Percentiles rank a stretch among this genome's conserved stretches.
phyloP scores from a whole-genome alignment of 176 grass and related monocot species.

The Musa beccarii region DNA sequence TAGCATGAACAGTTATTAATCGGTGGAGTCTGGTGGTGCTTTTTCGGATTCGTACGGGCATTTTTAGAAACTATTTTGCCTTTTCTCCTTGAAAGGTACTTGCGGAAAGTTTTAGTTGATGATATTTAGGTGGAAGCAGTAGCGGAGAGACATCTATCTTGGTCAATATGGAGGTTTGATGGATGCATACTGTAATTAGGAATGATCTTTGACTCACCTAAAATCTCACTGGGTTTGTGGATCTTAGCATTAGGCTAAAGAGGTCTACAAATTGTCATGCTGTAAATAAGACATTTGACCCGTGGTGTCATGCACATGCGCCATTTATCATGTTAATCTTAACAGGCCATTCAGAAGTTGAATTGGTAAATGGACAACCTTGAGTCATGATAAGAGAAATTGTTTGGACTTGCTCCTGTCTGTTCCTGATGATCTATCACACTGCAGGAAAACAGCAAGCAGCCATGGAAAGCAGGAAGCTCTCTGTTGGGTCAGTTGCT shows the following conservation, averaged over 20 bases:
- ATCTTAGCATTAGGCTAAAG: background rate
- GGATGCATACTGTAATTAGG: background rate
- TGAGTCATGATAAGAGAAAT: background rate
- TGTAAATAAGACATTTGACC: background rate
- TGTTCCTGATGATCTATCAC: constrained; percentile 3
- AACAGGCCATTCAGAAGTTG: background rate
- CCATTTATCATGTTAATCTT: background rate
- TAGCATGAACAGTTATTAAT: background rate
- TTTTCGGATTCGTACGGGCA: background rate
- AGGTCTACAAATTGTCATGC: background rate
- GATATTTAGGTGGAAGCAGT: background rate
- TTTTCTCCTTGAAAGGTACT: background rate
- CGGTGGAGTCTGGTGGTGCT: background rate
- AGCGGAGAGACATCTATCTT: background rate
- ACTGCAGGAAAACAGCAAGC: constrained; percentile 45
- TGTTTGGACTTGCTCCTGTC: background rate
- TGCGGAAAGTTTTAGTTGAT: background rate
- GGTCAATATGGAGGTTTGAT: background rate
- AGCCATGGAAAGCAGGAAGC: constrained; percentile 57
- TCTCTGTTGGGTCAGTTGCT: constrained; percentile 57
- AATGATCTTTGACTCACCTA: background rate
- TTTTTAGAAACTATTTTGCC: background rate
- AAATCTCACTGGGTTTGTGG: background rate
- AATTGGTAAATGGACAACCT: background rate
- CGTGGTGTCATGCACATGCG: background rate